Evolutionary conservation across 768 basidiomycete genomes (phyloP).

Genomic region (Phanerochaete carnosa): DNA sequence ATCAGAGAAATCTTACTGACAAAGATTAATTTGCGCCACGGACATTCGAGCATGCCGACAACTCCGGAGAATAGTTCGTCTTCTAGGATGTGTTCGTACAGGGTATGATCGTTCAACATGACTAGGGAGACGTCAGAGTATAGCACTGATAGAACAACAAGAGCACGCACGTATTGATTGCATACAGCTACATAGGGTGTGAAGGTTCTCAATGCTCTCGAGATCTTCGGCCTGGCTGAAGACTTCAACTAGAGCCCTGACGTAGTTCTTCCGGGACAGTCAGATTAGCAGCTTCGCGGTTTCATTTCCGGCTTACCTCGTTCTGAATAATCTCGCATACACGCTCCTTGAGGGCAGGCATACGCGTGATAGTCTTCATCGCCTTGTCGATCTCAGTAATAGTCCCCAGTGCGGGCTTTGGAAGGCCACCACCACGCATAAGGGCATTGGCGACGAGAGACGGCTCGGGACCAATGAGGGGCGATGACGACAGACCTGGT

Average conservation of each 20-base stretch:
- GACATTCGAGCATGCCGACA: constrained; percentile 96
- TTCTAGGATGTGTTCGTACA: constrained; percentile 93
- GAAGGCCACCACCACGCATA: constrained; percentile 70
- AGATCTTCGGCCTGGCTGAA: constrained; percentile 89
- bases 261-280: constrained; percentile 62
- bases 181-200: constrained; percentile 88
- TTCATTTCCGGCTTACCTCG: constrained; percentile 53
- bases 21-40: constrained; percentile 26
- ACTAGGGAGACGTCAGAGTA: constrained; percentile 45
- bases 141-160: neutral
- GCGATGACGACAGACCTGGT: constrained; percentile 51
- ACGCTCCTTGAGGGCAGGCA: constrained; percentile 72
- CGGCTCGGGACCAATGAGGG: constrained; percentile 52
- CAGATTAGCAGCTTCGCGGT: constrained; percentile 1
- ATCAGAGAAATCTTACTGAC: constrained; percentile 15
- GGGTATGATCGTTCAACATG: constrained; percentile 88
- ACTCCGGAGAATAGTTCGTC: constrained; percentile 92
- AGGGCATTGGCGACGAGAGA: constrained; percentile 60
- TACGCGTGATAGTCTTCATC: constrained; percentile 72
- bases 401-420: constrained; percentile 71
- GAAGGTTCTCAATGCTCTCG: constrained; percentile 86
- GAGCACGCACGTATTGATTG: constrained; percentile 81
- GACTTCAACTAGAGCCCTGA: constrained; percentile 81
- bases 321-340: constrained; percentile 87
- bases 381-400: constrained; percentile 77